phyloP scores from a whole-genome alignment of 345 rosid species.

The Viola odorata region DNA sequence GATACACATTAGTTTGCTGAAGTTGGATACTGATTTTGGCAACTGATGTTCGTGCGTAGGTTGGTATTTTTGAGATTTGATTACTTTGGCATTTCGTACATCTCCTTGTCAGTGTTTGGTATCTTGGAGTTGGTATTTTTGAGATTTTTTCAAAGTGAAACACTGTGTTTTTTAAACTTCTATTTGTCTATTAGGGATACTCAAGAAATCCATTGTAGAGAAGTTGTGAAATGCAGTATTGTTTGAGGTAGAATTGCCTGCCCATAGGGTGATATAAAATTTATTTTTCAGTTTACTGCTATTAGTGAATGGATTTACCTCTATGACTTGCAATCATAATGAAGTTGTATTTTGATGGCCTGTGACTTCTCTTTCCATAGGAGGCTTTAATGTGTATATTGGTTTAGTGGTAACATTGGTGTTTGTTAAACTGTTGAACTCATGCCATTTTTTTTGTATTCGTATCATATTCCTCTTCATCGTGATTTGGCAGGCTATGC shows the following conservation, averaged over 20 bases:
- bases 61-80: slow-evolving; percentile 29
- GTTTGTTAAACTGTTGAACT: neutral
- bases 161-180: neutral
- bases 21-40: slow-evolving; percentile 20
- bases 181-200: slow-evolving; percentile 44
- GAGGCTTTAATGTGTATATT: no score
- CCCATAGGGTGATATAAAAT: neutral
- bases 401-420: neutral
- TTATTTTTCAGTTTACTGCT: neutral
- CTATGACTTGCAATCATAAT: neutral
- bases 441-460: neutral
- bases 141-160: no score
- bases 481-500: neutral
- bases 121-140: slow-evolving; percentile 27
- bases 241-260: slow-evolving; percentile 38
- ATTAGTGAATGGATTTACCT: neutral
- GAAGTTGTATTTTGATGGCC: no score
- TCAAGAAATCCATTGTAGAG: slow-evolving; percentile 58
- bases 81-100: slow-evolving; percentile 69
- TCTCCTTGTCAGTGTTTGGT: slow-evolving; percentile 47
- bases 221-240: slow-evolving; percentile 33
- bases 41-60: slow-evolving; percentile 34
- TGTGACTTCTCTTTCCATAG: no score
- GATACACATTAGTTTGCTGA: neutral
- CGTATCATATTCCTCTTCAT: no score